Conservation (phyloP, 2,329 filamentous ascomycete species). For the Metarhizium album region DNA sequence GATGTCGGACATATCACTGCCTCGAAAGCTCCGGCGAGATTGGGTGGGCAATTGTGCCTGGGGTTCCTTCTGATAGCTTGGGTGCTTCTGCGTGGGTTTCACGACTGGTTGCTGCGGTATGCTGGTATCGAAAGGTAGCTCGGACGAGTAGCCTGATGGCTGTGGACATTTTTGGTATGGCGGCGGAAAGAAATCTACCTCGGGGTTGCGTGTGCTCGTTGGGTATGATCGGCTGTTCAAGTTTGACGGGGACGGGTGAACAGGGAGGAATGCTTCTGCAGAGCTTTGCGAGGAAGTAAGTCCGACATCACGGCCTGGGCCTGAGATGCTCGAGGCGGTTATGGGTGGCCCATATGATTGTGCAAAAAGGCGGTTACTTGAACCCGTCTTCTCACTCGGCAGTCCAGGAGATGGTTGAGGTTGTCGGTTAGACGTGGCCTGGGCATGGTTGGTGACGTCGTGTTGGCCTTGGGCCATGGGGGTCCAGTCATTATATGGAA, state of each 20-base stretch:
- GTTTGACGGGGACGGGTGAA: not conserved
- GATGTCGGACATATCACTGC: constrained; percentile 6
- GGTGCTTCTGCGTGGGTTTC: not conserved
- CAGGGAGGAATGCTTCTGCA: not conserved
- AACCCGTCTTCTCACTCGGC: not conserved
- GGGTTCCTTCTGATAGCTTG: not conserved
- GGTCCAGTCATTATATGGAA: constrained; percentile 13
- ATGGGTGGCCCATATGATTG: not conserved
- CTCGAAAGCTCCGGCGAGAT: not conserved
- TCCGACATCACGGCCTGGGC: not conserved
- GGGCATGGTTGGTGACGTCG: constrained; percentile 8
- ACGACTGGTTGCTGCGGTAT: not conserved
- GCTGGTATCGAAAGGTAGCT: not conserved
- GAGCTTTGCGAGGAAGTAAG: not conserved
- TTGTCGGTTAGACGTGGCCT: not conserved
- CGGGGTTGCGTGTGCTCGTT: not conserved
- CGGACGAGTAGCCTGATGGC: not conserved
- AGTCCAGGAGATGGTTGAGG: not conserved
- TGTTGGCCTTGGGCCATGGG: constrained; percentile 11
- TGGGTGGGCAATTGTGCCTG: not conserved
- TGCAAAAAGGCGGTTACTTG: not conserved
- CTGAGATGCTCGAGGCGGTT: not conserved
- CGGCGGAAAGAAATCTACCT: not conserved
- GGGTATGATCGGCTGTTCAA: not conserved
- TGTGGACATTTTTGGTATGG: not conserved